Base-by-base conservation (phyloP, 495 filamentous ascomycete species). In the Tirmania nivea region DNA sequence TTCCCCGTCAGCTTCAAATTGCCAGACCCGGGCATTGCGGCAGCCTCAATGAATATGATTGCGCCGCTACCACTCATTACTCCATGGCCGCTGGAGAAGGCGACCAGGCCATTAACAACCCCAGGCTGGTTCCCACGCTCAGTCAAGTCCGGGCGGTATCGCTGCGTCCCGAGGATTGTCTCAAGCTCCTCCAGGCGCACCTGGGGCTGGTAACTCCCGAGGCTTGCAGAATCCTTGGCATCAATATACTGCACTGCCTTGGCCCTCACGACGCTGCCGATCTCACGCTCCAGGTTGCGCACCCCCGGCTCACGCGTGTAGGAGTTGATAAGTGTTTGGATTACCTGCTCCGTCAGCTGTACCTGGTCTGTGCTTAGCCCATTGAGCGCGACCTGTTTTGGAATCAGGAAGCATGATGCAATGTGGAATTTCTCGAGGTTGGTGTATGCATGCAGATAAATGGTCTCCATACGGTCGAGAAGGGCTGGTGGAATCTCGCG, bases 241-340 rank as follows among this genome's bases (percentile, higher is more conserved):
- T 94, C 86, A 16, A 90, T 83, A 64, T 74, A 96, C 68, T 95
- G 80, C 34, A 99, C 90, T 10, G 90, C 90, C 71, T 99, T 99
- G 56, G 81, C 79, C 50, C 90, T 85, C 62, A 89, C 92, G 50
- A 99, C 86, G 34, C 86, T 83, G 52, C 89, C 88, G 56, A 99
- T 78, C 68, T 96, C 92, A 51, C 90, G 81, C 68, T 99, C 90
- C 3, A 99, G 76, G 61, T 90, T 95, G 58, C 90, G 86, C 8
- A 99, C 90, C 42, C 90, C 90, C n/a, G 90, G 82, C 70, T 99
- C 90, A 50, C 92, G 84, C 12, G 90, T 99, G 68, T 99, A 99
- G 7, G 83, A 81, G 52, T 86, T 87, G 60, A 94, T 94, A 51
- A 94, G 86, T 66, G 87, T 94, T 65, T 86, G 83, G 47, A 99